Base-by-base conservation (phyloP, 148 eudicot genomes). In the Rhododendron williamsianum region DNA sequence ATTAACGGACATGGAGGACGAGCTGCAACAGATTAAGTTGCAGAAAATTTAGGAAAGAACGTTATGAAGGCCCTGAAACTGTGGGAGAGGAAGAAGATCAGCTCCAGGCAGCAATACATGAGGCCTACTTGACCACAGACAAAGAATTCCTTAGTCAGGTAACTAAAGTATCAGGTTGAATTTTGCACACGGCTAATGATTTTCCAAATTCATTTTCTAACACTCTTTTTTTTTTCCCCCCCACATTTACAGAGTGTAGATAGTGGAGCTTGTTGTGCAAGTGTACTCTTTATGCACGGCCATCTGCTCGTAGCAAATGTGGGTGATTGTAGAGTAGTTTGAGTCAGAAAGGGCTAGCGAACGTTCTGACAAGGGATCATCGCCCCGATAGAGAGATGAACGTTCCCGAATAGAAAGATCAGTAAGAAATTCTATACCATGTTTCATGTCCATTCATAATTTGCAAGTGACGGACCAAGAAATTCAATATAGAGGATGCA, bases 1-100 rank as follows among this genome's bases (percentile, higher is more conserved):
- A 88, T 91, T 65, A 95, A 92, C 87, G 97, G 97, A 56, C 97
- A 94, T 85, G 97, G 97, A 27, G 95, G 97, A 48, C 85, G 87
- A 60, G 93, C 89, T 35, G 97, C 95, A 11, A 91, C 95, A 6
- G 93, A 94, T 35, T 93, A 86, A 71, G 92, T 89, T 11, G 92
- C 92, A 3, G 87, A 89, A 51, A 89, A 92, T 87, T 84, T 94
- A 9, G 91, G 90, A 49, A 91, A 85, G 85, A 90, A 92, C 84
- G 90, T 93, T 23, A 35, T 92, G 67, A 85, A 85, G 49, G 80
- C 81, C 81, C 60, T 49, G 83, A 58, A 27, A 6, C 49, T 15
- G 33, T 49, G 11, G 49, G 67, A 71, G 81, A 25, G 7, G 81
- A 86, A 48, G 69, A 86, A 27, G 85, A 79, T 18, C 85, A 83